Percentiles rank a stretch among this genome's conserved stretches.
Evolutionary conservation across 306 rosid genomes (phyloP).

Genomic region (Ormosia emarginata): DNA sequence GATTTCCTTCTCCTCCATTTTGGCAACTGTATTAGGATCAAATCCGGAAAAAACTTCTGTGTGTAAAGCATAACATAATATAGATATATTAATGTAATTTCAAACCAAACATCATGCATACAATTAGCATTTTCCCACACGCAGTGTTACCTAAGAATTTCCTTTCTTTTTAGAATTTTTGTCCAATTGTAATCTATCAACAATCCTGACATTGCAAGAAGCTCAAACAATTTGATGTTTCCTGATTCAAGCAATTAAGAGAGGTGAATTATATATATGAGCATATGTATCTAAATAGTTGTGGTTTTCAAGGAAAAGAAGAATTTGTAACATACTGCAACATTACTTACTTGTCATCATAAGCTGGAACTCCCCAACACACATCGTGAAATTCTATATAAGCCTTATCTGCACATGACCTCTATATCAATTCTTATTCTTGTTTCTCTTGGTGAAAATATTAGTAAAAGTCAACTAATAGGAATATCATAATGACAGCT

Average conservation of each 20-base stretch:
- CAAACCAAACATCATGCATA: background rate
- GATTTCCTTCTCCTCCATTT: conserved; percentile 86
- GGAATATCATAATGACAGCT: background rate
- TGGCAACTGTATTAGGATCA: conserved; percentile 69
- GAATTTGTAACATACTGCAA: background rate
- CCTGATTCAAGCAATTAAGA: background rate
- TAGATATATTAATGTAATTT: background rate
- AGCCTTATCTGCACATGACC: conserved; percentile 56
- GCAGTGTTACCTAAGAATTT: conserved; percentile 59
- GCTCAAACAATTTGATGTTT: conserved; percentile 87
- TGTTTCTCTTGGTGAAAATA: background rate
- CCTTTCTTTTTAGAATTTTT: conserved; percentile 84
- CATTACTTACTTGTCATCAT: conserved; percentile 65
- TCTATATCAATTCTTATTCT: conserved; percentile 22
- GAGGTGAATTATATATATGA: background rate
- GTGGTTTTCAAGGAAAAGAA: background rate
- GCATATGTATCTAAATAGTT: background rate
- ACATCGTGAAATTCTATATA: conserved; percentile 92
- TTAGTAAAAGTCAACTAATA: background rate
- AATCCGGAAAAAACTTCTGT: conserved; percentile 83
- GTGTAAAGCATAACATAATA: background rate
- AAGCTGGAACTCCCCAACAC: conserved; percentile 98
- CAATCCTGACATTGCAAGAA: conserved; percentile 92
- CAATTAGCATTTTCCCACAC: background rate
- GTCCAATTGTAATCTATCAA: conserved; percentile 99